Percentiles rank a stretch among this genome's conserved stretches.
Evolutionary conservation across 306 rosid genomes (phyloP).

Genomic region (Quercus engelmannii): DNA sequence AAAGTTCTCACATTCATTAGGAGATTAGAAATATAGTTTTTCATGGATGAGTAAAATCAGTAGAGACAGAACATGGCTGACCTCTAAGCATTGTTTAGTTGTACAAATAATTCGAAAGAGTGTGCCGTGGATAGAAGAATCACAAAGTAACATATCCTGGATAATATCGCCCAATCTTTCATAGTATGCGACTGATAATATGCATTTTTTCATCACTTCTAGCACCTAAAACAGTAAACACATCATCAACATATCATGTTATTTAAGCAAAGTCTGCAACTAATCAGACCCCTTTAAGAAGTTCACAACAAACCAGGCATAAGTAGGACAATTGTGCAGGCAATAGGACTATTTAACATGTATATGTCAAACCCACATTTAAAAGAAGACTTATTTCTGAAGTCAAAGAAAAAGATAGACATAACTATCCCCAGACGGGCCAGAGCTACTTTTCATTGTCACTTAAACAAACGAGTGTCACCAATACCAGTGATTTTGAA

Average conservation of each 20-base stretch:
- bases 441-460: background rate
- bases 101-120: constrained; percentile 78
- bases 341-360: background rate
- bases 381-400: background rate
- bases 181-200: constrained; percentile 38
- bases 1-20: constrained; percentile 20
- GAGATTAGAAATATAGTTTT: constrained; percentile 14
- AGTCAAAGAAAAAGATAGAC: background rate
- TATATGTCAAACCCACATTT: background rate
- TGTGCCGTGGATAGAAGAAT: constrained; percentile 77
- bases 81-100: constrained; percentile 74
- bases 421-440: background rate
- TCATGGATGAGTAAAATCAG: constrained; percentile 19
- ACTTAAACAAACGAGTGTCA: background rate
- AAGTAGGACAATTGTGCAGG: background rate
- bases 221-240: constrained; percentile 61
- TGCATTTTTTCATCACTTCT: constrained; percentile 76
- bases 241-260: background rate
- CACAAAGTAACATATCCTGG: constrained; percentile 58
- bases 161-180: constrained; percentile 60
- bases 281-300: constrained; percentile 10
- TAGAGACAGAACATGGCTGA: constrained; percentile 29
- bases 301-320: constrained; percentile 8
- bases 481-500: background rate
- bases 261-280: constrained; percentile 7